Conservation (phyloP, 192 early-diverging fungal species). For the Phycomyces blakesleeanus region DNA sequence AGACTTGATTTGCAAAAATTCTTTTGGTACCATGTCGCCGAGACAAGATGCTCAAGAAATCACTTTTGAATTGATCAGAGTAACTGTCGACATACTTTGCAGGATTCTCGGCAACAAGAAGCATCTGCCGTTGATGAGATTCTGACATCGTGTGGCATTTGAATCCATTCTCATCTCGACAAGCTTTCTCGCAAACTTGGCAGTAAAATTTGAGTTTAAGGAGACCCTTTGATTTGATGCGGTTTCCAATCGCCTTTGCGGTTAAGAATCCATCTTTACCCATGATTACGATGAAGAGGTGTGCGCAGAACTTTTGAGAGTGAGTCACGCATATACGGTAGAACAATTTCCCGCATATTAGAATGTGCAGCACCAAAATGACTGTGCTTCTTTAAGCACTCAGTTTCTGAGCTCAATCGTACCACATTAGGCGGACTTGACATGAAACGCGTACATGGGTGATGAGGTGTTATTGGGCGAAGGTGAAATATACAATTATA, state of each 20-base stretch:
- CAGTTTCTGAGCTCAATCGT: no score
- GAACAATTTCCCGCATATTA: background rate
- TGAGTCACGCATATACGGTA: background rate
- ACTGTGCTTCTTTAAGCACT: no score
- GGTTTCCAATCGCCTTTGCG: background rate
- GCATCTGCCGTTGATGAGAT: slow-evolving; percentile 89
- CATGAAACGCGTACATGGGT: no score
- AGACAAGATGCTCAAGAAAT: slow-evolving; percentile 84
- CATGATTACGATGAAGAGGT: no score
- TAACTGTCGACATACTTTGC: slow-evolving; percentile 71
- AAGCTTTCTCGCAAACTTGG: slow-evolving; percentile 89
- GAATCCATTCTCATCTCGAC: slow-evolving; percentile 94
- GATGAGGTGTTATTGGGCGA: no score
- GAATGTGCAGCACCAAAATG: no score
- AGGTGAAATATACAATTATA: no score
- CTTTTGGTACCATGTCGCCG: slow-evolving; percentile 76
- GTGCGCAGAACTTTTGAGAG: background rate
- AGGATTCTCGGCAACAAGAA: slow-evolving; percentile 80
- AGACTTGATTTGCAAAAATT: slow-evolving; percentile 87
- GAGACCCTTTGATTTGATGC: slow-evolving; percentile 66
- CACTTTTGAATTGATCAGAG: slow-evolving; percentile 76
- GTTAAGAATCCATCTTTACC: no score
- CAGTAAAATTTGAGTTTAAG: slow-evolving; percentile 89
- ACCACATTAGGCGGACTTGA: no score
- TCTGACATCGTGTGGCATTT: slow-evolving; percentile 90